phyloP scores from a whole-genome alignment of 305 asterid genomes.

The Fraxinus albicans region DNA sequence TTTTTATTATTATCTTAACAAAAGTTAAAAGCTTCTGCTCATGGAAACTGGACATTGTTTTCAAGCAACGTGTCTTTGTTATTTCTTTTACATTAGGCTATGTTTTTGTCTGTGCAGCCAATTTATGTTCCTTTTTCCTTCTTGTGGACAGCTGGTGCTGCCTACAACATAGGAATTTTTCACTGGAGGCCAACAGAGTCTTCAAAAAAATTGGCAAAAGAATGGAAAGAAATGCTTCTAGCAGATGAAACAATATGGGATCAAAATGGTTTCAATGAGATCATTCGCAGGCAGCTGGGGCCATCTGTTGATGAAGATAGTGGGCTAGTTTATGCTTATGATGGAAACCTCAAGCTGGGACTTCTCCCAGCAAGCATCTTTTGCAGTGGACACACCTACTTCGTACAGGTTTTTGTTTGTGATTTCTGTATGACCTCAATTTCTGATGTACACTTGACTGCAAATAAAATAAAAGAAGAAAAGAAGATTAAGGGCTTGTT shows the following conservation, averaged over 20 bases:
- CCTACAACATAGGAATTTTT: slow-evolving; percentile 94
- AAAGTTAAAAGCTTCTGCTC: neutral
- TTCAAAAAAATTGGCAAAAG: slow-evolving; percentile 76
- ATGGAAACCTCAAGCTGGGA: slow-evolving; percentile 91
- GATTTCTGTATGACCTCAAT: slow-evolving; percentile 7
- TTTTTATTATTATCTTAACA: neutral
- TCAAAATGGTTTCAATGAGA: slow-evolving; percentile 91
- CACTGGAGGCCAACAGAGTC: slow-evolving; percentile 95
- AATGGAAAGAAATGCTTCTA: slow-evolving; percentile 89
- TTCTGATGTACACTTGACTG: slow-evolving; percentile 5
- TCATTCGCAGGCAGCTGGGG: slow-evolving; percentile 80
- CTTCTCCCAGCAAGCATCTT: slow-evolving; percentile 95
- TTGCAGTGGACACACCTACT: slow-evolving; percentile 98
- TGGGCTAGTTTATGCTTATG: slow-evolving; percentile 95
- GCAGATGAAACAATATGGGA: slow-evolving; percentile 92
- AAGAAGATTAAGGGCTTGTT: neutral
- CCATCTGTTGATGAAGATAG: slow-evolving; percentile 96
- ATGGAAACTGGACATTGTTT: neutral
- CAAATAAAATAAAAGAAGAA: slow-evolving; percentile 1
- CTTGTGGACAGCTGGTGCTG: slow-evolving; percentile 65
- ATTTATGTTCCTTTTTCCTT: neutral
- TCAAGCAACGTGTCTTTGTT: neutral
- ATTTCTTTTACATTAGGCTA: slow-evolving; percentile 15
- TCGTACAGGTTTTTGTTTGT: slow-evolving; percentile 70
- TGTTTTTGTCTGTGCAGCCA: slow-evolving; percentile 9